Evolutionary conservation across 495 filamentous ascomycete species (phyloP).

Genomic region (Ramalina intermedia): DNA sequence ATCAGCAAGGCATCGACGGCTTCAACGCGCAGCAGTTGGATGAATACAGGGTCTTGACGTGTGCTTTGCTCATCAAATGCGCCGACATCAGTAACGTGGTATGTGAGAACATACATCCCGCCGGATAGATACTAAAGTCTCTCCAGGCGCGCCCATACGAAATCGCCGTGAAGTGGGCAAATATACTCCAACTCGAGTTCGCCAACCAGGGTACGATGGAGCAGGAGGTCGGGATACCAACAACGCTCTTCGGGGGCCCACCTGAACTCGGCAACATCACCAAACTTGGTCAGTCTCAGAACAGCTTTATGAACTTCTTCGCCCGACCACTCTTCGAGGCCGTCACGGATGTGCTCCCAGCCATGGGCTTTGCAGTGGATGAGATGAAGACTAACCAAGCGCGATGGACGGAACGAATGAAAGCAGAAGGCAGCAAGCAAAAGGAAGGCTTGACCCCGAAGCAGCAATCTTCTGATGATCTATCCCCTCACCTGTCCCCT

Average conservation of each 20-base stretch:
- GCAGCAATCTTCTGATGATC: not conserved
- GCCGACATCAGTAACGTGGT: constrained; percentile 98
- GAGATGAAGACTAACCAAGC: constrained; percentile 63
- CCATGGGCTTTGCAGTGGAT: constrained; percentile 65
- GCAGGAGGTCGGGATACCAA: constrained; percentile 66
- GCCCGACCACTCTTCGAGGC: constrained; percentile 80
- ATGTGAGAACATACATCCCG: constrained; percentile 18
- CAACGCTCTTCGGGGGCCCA: constrained; percentile 68
- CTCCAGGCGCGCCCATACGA: constrained; percentile 64
- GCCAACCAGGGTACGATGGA: constrained; percentile 88
- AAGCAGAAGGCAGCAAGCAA: constrained; percentile 3
- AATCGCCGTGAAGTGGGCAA: constrained; percentile 73
- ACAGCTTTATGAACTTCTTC: constrained; percentile 92
- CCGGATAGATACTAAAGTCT: constrained; percentile 17
- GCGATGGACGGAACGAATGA: constrained; percentile 42
- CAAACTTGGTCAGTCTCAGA: constrained; percentile 75
- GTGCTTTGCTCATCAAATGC: constrained; percentile 89
- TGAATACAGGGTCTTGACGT: constrained; percentile 62
- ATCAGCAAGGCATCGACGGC: constrained; percentile 43
- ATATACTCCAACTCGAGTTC: constrained; percentile 85
- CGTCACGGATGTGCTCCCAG: constrained; percentile 68
- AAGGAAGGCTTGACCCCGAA: not conserved
- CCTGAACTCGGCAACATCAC: constrained; percentile 68
- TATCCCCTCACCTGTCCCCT: constrained; percentile 7
- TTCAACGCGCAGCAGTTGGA: constrained; percentile 60